Base-by-base conservation (phyloP, 352 stramenopile species). In the Pythium volutum region DNA sequence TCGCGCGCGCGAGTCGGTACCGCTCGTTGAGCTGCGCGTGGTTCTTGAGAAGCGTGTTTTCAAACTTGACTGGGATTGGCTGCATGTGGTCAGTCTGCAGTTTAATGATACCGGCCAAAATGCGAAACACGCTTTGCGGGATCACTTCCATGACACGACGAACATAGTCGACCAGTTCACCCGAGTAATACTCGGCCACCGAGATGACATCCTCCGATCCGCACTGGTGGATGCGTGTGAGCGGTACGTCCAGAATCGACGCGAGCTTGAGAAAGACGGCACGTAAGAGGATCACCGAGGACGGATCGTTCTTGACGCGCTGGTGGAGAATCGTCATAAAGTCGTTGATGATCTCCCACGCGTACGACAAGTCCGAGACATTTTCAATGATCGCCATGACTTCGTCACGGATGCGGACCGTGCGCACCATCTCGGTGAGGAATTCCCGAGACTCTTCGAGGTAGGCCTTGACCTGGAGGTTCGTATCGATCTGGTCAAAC, bases 401-500 rank as follows among this genome's bases (percentile, higher is more conserved):
- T 64, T 93, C 87, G 62, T 97, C 82, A 20, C 91, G 89, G 53
- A 98, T 94, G 29, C 91, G 93, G 34, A 98, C 90, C 0, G 90
- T 96, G n/a, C 93, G 89, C 23, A 98, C 92, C 95, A 98, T 98
- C 58, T 97, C 88, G 5, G 88, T 92, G 11, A 98, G 77, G 48
- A 97, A 94, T 26, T 94, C 91, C 23, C 92, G 84, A 31, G 91
- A 95, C 43, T 98, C 92, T 41, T 88, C 76, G 16, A 98, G 66
- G 53, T 98, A 98, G 18, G 91, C 85, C 69, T 98, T 98, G n/a
- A 98, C 89, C 45, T 98, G 92, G 29, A 98, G 63, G 57, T 97
- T 97, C 23, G 91, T 96, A 50, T 98, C 95, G 49, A 98, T 96
- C 61, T 97, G 86, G 63, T 98, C 95, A 74, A 98, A 98, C 64